phyloP scores from a whole-genome alignment of 768 basidiomycete genomes.

The Sarcomyxa edulis region DNA sequence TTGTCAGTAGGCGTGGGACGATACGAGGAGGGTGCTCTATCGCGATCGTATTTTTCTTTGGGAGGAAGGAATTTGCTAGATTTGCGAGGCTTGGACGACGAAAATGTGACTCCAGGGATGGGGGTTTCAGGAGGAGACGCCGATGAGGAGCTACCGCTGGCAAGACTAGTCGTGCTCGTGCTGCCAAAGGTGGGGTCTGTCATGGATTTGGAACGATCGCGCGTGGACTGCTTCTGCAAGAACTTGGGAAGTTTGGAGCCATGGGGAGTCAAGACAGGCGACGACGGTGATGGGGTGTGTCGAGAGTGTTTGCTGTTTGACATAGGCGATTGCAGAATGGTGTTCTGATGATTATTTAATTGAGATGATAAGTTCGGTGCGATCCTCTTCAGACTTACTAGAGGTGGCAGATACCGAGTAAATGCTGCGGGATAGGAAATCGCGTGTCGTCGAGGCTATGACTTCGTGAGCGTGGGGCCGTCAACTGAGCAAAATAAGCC shows the following conservation, averaged over 20 bases:
- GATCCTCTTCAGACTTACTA: too few species aligned
- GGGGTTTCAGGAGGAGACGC: conserved; percentile 21
- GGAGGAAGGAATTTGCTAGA: conserved; percentile 32
- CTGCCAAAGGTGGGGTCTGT: conserved; percentile 33
- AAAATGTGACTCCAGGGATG: too few species aligned
- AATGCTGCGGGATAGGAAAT: too few species aligned
- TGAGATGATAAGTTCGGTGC: too few species aligned
- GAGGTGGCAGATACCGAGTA: too few species aligned
- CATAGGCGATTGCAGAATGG: too few species aligned
- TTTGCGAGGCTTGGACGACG: conserved; percentile 23
- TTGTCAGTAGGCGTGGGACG: conserved; percentile 3
- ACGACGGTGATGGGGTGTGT: conserved; percentile 1
- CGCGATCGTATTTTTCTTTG: conserved; percentile 23
- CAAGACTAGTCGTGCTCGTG: conserved; percentile 34
- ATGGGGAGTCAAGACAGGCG: conserved; percentile 23
- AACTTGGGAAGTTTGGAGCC: conserved; percentile 62
- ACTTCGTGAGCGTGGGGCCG: too few species aligned
- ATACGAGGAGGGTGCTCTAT: too few species aligned
- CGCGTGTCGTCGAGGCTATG: too few species aligned
- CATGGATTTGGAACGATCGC: conserved; percentile 57
- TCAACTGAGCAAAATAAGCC: too few species aligned
- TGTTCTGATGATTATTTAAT: too few species aligned
- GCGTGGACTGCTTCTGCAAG: conserved; percentile 51
- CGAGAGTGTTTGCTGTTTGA: too few species aligned
- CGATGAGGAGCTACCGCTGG: conserved; percentile 23